phyloP scores from a whole-genome alignment of 2,329 filamentous ascomycete genomes.

The Neobulgaria alba region DNA sequence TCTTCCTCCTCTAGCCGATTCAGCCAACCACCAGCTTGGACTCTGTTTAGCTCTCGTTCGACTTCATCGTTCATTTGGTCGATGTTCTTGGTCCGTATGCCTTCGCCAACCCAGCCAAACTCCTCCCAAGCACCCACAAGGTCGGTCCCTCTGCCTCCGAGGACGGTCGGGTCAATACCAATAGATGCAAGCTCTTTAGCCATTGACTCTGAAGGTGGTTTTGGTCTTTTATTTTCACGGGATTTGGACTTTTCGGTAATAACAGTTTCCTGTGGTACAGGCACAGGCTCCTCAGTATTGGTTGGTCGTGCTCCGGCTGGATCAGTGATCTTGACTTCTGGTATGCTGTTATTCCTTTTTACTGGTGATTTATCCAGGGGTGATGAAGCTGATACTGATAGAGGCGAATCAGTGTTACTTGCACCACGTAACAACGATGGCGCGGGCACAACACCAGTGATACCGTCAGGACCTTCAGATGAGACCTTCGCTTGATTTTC shows the following conservation, averaged over 20 bases:
- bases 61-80: constrained; percentile 77
- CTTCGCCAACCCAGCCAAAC: constrained; percentile 78
- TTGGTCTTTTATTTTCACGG: constrained; percentile 24
- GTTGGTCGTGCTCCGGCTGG: constrained; percentile 35
- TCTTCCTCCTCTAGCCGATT: constrained; percentile 79
- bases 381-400: constrained; percentile 21
- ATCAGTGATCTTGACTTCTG: constrained; percentile 51
- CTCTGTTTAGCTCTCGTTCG: constrained; percentile 78
- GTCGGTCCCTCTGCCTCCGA: constrained; percentile 69
- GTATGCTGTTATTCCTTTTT: constrained; percentile 33
- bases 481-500: constrained; percentile 43
- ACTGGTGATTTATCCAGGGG: constrained; percentile 17
- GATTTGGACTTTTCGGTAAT: constrained; percentile 24
- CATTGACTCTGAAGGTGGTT: constrained; percentile 27
- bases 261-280: constrained; percentile 24
- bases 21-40: constrained; percentile 89
- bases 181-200: constrained; percentile 36
- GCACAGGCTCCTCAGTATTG: constrained; percentile 34
- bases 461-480: constrained; percentile 74
- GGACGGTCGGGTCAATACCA: constrained; percentile 66
- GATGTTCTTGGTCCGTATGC: constrained; percentile 65
- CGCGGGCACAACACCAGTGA: constrained; percentile 78
- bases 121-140: constrained; percentile 78
- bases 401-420: constrained; percentile 32
- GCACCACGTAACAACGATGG: constrained; percentile 44